Conservation (phyloP, 2,329 filamentous ascomycete genomes). For the Pseudocercospora fijiensis region DNA sequence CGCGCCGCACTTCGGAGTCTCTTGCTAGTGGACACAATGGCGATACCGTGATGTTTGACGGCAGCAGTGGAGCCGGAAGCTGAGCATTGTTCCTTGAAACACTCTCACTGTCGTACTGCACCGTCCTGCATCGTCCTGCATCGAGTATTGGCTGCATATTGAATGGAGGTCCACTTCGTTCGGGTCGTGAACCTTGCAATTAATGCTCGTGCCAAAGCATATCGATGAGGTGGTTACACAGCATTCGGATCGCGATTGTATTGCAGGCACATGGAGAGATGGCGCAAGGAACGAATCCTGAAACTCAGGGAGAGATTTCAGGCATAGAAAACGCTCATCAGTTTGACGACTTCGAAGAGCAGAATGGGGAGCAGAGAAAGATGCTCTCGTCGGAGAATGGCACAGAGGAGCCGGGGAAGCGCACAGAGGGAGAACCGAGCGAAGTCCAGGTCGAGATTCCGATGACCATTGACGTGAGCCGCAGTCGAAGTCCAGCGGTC, state of each 20-base stretch:
- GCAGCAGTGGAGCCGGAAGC: neutral
- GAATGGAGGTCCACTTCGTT: neutral
- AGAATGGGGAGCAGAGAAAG: neutral
- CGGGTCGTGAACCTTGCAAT: slow-evolving; percentile 11
- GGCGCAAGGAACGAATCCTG: slow-evolving; percentile 2
- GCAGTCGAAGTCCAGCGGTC: slow-evolving; percentile 9
- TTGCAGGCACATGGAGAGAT: slow-evolving; percentile 5
- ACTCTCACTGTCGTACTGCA: neutral
- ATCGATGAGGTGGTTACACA: slow-evolving; percentile 7
- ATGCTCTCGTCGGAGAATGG: slow-evolving; percentile 2
- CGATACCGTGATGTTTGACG: neutral
- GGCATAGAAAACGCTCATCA: neutral
- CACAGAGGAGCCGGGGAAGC: neutral
- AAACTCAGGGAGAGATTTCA: slow-evolving; percentile 5
- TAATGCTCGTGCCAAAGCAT: slow-evolving; percentile 9
- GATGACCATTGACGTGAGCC: slow-evolving; percentile 9
- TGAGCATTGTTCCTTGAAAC: slow-evolving; percentile 1
- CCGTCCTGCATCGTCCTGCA: neutral
- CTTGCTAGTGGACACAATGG: neutral
- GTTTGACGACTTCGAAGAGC: neutral
- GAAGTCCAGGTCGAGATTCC: slow-evolving; percentile 3
- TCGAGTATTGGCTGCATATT: neutral
- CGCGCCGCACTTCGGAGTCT: slow-evolving; percentile 1
- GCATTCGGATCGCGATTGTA: neutral
- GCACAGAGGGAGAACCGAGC: slow-evolving; percentile 2